phyloP scores from a whole-genome alignment of 495 filamentous ascomycete species.

The Aeminium ludgeri region DNA sequence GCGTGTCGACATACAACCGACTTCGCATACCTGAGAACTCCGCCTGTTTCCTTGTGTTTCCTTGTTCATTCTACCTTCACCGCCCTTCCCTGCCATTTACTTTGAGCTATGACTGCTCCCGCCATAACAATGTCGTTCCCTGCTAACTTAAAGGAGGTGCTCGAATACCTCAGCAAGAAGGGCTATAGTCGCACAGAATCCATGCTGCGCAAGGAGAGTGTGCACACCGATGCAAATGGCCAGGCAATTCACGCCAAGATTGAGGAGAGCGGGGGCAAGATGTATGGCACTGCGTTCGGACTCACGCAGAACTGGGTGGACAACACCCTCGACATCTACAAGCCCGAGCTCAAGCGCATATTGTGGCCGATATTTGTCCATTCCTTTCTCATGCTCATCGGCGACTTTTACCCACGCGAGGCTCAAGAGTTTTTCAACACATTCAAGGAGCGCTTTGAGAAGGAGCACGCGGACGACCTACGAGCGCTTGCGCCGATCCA shows the following conservation, averaged over 20 bases:
- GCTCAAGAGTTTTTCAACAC: conserved; percentile 51
- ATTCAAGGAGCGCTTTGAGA: conserved; percentile 51
- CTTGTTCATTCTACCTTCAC: too few relatives aligned
- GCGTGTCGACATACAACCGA: too few relatives aligned
- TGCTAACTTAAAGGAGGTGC: conserved; percentile 43
- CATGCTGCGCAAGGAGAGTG: conserved; percentile 82
- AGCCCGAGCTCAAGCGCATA: conserved; percentile 75
- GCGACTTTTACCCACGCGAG: conserved; percentile 52
- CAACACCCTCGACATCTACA: conserved; percentile 81
- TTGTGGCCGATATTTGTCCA: conserved; percentile 91
- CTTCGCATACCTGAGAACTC: too few relatives aligned
- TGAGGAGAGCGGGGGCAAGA: conserved; percentile 55
- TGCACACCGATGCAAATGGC: conserved; percentile 58
- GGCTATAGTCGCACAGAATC: conserved; percentile 87
- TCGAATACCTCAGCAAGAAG: conserved; percentile 91
- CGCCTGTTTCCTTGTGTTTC: too few relatives aligned
- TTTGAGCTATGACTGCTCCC: too few relatives aligned
- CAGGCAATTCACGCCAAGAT: conserved; percentile 40
- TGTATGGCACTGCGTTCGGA: conserved; percentile 56
- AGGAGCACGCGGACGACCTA: conserved; percentile 61
- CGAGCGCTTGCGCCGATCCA: conserved; percentile 47
- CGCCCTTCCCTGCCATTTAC: too few relatives aligned
- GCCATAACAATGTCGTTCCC: too few relatives aligned
- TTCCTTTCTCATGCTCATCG: conserved; percentile 69
- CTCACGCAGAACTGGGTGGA: conserved; percentile 69